Evolutionary conservation across 768 basidiomycete species (phyloP), one percentile per base, ranked within the genome.

Genomic region (Agrocybe pediades): DNA sequence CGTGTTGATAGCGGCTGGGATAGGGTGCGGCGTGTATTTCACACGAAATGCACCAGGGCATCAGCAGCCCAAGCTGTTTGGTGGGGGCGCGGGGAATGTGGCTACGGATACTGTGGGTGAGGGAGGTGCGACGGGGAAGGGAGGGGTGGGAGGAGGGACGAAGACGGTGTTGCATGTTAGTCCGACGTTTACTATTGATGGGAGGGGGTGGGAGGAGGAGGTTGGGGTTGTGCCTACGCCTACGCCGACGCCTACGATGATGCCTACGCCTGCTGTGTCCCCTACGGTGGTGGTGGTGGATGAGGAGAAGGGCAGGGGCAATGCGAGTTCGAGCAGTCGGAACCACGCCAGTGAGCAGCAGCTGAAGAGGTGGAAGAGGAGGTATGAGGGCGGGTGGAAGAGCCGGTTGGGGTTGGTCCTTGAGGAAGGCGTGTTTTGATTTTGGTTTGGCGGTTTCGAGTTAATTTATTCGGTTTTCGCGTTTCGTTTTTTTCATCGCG

Each of bases 111-210:
- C n/a, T 39, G 46, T 46, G n/a, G 55, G 51, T 23, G 52, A 39
- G 25, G 43, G 42, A 15, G 46, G 19, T 47, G 79, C 75, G 47
- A 84, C 78, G 61, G 69, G 70, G 4, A 59, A 63, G 13, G 60
- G 63, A 1, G 41, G 64, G 3, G 51, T 57, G 2, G 36, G 67
- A 6, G 60, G 62, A 17, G 62, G 66, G 45, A 65, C 64, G 19
- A 57, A 56, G 19, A 65, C 65, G 11, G 62, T 67, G 17, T 63
- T 69, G 53, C 76, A 80, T 59, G 85, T 89, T 29, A 74, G 77
- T 6, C 87, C 87, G 11, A 89, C 87, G n/a, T n/a, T n/a, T 8
- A 70, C 76, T 62, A 88, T 86, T 4, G 72, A 88, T 51, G 78
- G 72, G 23, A 71, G 75, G 43, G 58, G 68, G 33, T 61, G 59